phyloP scores from a whole-genome alignment of 1,284 basidiomycete genomes.

The Porogramme epimiltina region DNA sequence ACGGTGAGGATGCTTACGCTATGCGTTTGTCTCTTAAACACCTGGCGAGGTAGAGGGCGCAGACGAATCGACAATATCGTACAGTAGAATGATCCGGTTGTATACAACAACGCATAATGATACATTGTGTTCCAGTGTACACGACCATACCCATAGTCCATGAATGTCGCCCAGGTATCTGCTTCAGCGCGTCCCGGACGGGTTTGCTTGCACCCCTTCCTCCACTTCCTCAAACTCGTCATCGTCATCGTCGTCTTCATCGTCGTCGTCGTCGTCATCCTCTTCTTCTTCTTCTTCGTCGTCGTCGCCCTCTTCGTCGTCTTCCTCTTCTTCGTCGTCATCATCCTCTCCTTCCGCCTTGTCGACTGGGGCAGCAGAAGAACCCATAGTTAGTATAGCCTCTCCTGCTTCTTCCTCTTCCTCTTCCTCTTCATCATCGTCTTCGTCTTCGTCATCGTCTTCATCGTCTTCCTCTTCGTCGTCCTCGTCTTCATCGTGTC shows the following conservation, averaged over 20 bases:
- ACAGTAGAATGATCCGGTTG: slow-evolving; percentile 7
- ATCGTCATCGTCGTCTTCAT: slow-evolving; percentile 1
- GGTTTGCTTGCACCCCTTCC: background rate
- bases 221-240: background rate
- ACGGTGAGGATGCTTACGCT: slow-evolving; percentile 90
- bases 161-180: background rate
- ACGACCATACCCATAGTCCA: background rate
- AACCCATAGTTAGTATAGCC: background rate
- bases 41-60: slow-evolving; percentile 25
- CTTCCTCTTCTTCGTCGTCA: slow-evolving; percentile 1
- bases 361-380: background rate
- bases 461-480: slow-evolving; percentile 6
- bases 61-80: background rate
- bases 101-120: slow-evolving; percentile 19
- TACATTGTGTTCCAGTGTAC: slow-evolving; percentile 9
- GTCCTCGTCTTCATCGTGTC: background rate
- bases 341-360: background rate
- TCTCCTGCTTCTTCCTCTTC: slow-evolving; percentile 9
- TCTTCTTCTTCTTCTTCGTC: background rate
- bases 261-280: background rate
- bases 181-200: background rate
- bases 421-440: slow-evolving; percentile 1
- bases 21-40: slow-evolving; percentile 73
- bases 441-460: slow-evolving; percentile 7
- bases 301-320: background rate